Conservation (phyloP, 495 filamentous ascomycete genomes). For the Astrothelium subdiscretum region DNA sequence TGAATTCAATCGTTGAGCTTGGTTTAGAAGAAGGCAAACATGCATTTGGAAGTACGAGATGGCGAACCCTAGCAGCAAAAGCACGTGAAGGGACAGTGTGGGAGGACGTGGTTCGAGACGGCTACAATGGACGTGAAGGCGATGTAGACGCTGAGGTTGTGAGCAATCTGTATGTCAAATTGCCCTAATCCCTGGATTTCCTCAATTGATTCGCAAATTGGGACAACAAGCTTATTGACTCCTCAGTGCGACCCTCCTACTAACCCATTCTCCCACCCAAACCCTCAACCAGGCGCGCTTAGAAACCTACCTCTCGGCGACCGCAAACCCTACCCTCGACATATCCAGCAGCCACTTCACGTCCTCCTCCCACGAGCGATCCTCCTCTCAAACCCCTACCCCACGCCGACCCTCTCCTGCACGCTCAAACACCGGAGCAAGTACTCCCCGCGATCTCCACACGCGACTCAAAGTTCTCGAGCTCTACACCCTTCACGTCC, state of each 20-base stretch:
- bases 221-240: neutral
- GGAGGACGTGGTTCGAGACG: constrained; percentile 78
- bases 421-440: constrained; percentile 6
- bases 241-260: constrained; percentile 65
- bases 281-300: constrained; percentile 72
- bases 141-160: constrained; percentile 92
- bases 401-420: constrained; percentile 13
- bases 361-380: constrained; percentile 33
- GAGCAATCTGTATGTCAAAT: constrained; percentile 63
- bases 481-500: constrained; percentile 84
- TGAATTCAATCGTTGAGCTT: constrained; percentile 82
- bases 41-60: constrained; percentile 71
- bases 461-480: constrained; percentile 76
- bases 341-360: constrained; percentile 20
- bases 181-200: neutral
- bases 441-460: constrained; percentile 56
- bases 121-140: constrained; percentile 76
- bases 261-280: constrained; percentile 78
- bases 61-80: constrained; percentile 66
- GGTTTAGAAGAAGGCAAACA: constrained; percentile 82
- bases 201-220: neutral
- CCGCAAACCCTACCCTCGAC: constrained; percentile 56
- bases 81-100: constrained; percentile 79
- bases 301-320: constrained; percentile 79
- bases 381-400: constrained; percentile 6